Conservation (phyloP, 768 basidiomycete genomes). For the Tylopilus balloui region DNA sequence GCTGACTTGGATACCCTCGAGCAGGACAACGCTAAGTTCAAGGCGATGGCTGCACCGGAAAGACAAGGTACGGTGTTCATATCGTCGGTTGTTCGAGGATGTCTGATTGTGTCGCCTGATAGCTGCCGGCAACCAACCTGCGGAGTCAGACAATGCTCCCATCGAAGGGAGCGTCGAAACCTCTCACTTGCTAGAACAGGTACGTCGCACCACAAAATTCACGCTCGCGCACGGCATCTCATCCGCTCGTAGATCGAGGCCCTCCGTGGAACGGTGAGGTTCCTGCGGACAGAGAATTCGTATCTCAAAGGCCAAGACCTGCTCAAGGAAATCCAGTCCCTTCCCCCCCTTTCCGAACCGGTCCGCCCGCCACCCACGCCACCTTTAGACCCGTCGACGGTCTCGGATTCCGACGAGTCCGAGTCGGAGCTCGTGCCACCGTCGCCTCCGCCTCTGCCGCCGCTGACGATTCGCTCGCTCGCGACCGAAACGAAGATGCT, state of each 20-base stretch:
- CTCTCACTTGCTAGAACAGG: constrained; percentile 85
- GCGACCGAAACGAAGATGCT: constrained; percentile 80
- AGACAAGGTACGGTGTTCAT: constrained; percentile 52
- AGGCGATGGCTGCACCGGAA: constrained; percentile 61
- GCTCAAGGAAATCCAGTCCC: constrained; percentile 70
- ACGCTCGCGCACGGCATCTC: neutral
- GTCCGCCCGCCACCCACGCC: constrained; percentile 54
- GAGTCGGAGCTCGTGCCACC: constrained; percentile 44
- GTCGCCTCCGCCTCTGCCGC: constrained; percentile 46
- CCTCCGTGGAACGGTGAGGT: constrained; percentile 85
- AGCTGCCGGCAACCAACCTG: constrained; percentile 47
- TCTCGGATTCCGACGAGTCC: constrained; percentile 63
- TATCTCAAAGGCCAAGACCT: constrained; percentile 93
- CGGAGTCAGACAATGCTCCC: constrained; percentile 57
- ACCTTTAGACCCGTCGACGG: constrained; percentile 57
- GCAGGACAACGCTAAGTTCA: constrained; percentile 83
- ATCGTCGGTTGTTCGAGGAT: neutral
- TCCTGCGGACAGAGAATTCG: constrained; percentile 89
- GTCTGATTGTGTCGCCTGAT: constrained; percentile 2
- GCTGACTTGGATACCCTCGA: constrained; percentile 82
- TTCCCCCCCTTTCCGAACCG: constrained; percentile 60
- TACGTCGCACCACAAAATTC: constrained; percentile 25
- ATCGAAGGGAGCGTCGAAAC: constrained; percentile 84
- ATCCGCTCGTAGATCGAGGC: constrained; percentile 66
- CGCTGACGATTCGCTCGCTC: constrained; percentile 57